Conservation (phyloP, 2,329 filamentous ascomycete genomes). For the Fusarium sarcochroum region DNA sequence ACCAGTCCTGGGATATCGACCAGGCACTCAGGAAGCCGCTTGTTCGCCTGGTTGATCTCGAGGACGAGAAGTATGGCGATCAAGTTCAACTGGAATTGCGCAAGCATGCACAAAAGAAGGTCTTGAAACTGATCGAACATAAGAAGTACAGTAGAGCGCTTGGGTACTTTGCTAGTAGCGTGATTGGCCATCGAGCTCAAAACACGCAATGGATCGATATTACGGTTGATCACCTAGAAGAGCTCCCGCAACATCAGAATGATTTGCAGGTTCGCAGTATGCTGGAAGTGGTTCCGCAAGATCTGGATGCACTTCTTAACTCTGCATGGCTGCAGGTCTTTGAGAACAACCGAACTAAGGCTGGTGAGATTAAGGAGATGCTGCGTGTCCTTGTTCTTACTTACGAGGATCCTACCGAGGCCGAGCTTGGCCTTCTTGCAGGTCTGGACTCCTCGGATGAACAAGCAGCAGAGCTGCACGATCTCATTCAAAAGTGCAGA, state of each 20-base stretch:
- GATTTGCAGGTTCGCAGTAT: constrained; percentile 57
- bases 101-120: constrained; percentile 53
- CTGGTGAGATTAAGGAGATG: constrained; percentile 59
- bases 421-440: constrained; percentile 56
- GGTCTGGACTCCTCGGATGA: constrained; percentile 52
- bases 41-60: constrained; percentile 35
- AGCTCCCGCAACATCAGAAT: constrained; percentile 54
- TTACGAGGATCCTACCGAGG: constrained; percentile 57
- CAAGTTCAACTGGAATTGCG: constrained; percentile 40
- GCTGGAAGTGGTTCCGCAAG: constrained; percentile 58
- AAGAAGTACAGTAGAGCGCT: constrained; percentile 60
- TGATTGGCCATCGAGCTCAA: constrained; percentile 59
- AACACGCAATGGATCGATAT: constrained; percentile 62
- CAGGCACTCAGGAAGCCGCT: constrained; percentile 11
- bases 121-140: constrained; percentile 50
- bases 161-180: constrained; percentile 58
- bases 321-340: constrained; percentile 57
- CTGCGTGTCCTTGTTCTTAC: constrained; percentile 58
- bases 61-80: constrained; percentile 37
- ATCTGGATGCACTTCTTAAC: constrained; percentile 55
- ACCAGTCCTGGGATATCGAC: constrained; percentile 34
- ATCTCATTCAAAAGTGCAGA: constrained; percentile 56
- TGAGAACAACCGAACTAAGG: constrained; percentile 48
- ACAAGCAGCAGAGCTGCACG: constrained; percentile 53
- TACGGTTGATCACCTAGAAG: constrained; percentile 58